Evolutionary conservation across 2,329 filamentous ascomycete species (phyloP), one percentile per base, ranked within the genome.

Genomic region (Graphium sp.): DNA sequence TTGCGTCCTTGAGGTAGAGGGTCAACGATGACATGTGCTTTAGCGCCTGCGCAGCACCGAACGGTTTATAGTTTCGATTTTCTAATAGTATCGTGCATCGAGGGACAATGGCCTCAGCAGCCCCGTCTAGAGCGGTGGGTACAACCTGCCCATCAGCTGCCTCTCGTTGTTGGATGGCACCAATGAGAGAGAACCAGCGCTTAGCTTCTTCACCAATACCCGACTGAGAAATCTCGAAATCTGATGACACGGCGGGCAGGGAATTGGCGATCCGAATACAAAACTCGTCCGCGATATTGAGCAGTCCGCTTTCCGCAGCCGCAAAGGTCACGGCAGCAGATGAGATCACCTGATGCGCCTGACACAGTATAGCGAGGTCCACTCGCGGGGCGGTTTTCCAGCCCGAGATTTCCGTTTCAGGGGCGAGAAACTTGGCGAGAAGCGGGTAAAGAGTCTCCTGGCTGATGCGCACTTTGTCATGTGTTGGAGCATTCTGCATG

Each of bases 231-330:
- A 62, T 60, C 16, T 67, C 62, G 39, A 80, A 80, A 12, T 83
- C 78, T 35, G 76, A 76, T 0, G 83, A 84, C 32, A 87, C 73
- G 43, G 87, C 83, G 1, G 85, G 83, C 5, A 81, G 62, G 1
- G 83, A 91, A 5, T 69, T 67, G 30, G 73, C 74, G 32, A 93
- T 72, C 21, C 66, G 62, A 18, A 70, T 58, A 16, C 74, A 57
- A n/a, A 93, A 52, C 0, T 60, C 47, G 2, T 66, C 53, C 0
- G 69, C 66, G 4, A 35, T 28, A 23, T 34, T 26, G 37, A 4
- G 41, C 35, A 8, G 49, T n/a, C n/a, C n/a, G 34, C 13, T 50
- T 46, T 22, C 47, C 41, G 5, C 41, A 48, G 24, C 37, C 30
- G n/a, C 32, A 25, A 17, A 37, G 28, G 15, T 35, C 24, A 37